Conservation (phyloP, 768 basidiomycete species). For the Phanerochaete sordida region DNA sequence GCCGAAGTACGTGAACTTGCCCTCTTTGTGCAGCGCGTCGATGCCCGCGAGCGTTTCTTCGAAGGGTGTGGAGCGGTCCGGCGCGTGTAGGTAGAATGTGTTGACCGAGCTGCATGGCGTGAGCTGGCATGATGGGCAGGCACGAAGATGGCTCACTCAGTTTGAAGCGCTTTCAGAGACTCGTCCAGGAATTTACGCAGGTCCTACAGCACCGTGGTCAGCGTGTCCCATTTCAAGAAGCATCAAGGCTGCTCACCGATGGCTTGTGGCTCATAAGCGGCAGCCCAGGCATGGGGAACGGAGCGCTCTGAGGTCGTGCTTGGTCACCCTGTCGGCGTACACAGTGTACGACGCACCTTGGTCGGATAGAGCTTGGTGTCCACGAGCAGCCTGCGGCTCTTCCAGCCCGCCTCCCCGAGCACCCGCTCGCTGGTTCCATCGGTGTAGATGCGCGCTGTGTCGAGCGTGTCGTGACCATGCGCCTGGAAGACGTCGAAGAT, state of each 20-base stretch:
- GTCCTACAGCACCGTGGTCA: constrained; percentile 15
- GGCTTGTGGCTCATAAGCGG: background rate
- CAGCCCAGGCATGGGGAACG: background rate
- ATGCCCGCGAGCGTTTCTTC: constrained; percentile 44
- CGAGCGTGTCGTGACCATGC: constrained; percentile 50
- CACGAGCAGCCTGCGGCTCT: constrained; percentile 46
- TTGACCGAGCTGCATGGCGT: constrained; percentile 27
- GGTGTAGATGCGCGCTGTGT: constrained; percentile 24
- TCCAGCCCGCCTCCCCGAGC: constrained; percentile 48
- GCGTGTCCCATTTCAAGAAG: background rate
- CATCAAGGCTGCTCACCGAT: background rate
- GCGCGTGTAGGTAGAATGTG: constrained; percentile 47
- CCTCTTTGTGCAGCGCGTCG: constrained; percentile 47
- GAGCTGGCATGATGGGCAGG: constrained; percentile 5
- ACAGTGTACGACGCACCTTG: background rate
- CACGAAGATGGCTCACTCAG: constrained; percentile 34
- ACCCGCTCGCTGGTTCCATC: constrained; percentile 32
- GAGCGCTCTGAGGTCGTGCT: background rate
- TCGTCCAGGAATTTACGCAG: constrained; percentile 31
- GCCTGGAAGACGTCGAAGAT: constrained; percentile 51
- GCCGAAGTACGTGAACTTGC: constrained; percentile 46
- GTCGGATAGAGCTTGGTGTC: constrained; percentile 52
- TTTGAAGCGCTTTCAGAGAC: constrained; percentile 42
- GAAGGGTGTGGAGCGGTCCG: constrained; percentile 40
- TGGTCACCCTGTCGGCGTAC: background rate